A percentile compares a stretch with the other conserved stretches of the same genome.
These are phyloP conservation scores for Solanum boliviense DNA, from an alignment of 257 asterid species.

Conservation along the genomic window DNA sequence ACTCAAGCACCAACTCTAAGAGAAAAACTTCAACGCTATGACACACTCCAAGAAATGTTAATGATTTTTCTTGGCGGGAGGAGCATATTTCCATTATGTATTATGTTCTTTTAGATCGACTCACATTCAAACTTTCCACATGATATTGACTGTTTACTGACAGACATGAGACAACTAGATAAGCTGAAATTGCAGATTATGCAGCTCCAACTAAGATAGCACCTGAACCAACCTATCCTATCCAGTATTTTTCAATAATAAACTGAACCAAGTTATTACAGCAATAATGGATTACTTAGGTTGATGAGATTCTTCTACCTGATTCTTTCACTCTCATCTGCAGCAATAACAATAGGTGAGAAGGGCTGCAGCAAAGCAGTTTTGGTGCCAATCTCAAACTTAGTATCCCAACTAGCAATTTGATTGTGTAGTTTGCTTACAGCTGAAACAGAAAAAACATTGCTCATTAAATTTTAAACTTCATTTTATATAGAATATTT, in stretches of 20 bases:
- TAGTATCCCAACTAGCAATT: conserved; percentile 98
- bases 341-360: conserved; percentile 78
- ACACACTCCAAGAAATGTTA: neutral
- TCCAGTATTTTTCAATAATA: neutral
- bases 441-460: conserved; percentile 35
- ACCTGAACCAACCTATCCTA: neutral
- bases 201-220: neutral
- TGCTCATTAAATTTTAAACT: neutral
- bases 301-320: conserved; percentile 34
- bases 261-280: neutral
- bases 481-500: neutral
- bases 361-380: conserved; percentile 78
- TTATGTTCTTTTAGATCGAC: neutral
- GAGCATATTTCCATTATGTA: neutral
- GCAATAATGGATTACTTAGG: neutral
- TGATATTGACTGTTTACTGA: neutral
- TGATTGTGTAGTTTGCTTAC: conserved; percentile 72
- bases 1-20: neutral
- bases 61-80: neutral
- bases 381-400: conserved; percentile 77
- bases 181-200: neutral
- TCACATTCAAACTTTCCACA: neutral
- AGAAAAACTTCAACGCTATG: neutral
- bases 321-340: conserved; percentile 83
- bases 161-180: neutral